phyloP scores from a whole-genome alignment of 2,329 filamentous ascomycete species.

The Dothiorella sarmentorum region DNA sequence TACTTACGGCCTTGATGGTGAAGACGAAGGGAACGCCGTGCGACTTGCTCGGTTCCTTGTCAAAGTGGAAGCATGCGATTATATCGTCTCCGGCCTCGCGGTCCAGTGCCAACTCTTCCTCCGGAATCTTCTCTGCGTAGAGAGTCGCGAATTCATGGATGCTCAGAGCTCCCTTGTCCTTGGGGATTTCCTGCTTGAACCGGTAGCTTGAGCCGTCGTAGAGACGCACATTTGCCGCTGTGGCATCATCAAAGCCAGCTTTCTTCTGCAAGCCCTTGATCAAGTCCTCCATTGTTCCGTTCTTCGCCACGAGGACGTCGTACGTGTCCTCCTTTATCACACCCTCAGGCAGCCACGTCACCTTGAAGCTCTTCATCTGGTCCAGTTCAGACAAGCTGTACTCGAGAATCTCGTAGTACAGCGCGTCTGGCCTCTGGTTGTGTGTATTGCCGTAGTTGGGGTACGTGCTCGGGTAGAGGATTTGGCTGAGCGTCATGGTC shows the following conservation, averaged over 20 bases:
- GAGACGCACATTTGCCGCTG: conserved; percentile 68
- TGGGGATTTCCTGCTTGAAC: conserved; percentile 72
- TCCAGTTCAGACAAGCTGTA: conserved; percentile 92
- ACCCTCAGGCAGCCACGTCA: conserved; percentile 84
- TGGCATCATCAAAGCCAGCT: conserved; percentile 72
- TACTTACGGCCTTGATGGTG: conserved; percentile 70
- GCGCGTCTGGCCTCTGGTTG: conserved; percentile 68
- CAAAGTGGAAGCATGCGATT: conserved; percentile 70
- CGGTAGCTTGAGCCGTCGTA: conserved; percentile 82
- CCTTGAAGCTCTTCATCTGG: conserved; percentile 80
- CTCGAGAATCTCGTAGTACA: conserved; percentile 92
- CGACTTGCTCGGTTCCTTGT: conserved; percentile 77
- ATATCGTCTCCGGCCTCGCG: conserved; percentile 3
- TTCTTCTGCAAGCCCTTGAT: conserved; percentile 75
- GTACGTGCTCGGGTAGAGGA: conserved; percentile 69
- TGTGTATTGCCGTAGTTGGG: conserved; percentile 64
- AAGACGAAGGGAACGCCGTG: conserved; percentile 94
- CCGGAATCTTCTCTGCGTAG: conserved; percentile 75
- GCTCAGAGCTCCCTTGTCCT: conserved; percentile 69
- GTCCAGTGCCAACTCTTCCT: conserved; percentile 58
- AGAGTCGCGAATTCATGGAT: conserved; percentile 83
- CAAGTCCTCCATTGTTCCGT: conserved; percentile 74
- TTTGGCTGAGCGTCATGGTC: conserved; percentile 69
- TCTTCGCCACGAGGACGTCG: conserved; percentile 85
- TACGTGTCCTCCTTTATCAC: conserved; percentile 84